Evolutionary conservation across 176 grass and related monocot species (phyloP).

Genomic region (Phragmites australis): DNA sequence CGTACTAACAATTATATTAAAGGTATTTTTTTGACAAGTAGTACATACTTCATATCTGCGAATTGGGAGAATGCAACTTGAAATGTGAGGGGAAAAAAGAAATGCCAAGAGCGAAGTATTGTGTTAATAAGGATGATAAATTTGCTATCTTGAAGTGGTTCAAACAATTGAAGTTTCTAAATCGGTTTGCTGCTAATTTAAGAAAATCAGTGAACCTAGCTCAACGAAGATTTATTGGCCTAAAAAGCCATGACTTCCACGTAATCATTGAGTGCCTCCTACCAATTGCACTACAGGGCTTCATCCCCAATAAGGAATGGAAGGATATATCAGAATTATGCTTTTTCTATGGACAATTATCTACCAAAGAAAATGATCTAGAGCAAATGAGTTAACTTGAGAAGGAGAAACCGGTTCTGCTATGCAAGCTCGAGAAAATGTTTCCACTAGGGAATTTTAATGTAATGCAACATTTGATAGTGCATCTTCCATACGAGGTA

Average conservation of each 20-base stretch:
- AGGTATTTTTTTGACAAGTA: too few relatives aligned
- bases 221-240: neutral
- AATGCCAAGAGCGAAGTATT: conserved; percentile 4
- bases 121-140: conserved; percentile 20
- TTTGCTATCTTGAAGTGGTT: neutral
- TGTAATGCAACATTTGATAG: neutral
- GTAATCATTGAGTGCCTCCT: neutral
- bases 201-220: neutral
- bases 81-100: too few relatives aligned
- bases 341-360: neutral
- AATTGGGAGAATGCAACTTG: too few relatives aligned
- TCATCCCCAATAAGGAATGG: neutral
- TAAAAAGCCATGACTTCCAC: neutral
- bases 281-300: neutral
- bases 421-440: neutral
- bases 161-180: conserved; percentile 13
- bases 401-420: neutral
- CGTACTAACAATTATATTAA: too few relatives aligned
- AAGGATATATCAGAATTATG: neutral
- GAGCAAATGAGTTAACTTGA: neutral
- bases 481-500: too few relatives aligned
- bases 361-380: neutral
- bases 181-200: conserved; percentile 8
- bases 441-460: too few relatives aligned
- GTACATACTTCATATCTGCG: too few relatives aligned